Evolutionary conservation across 768 basidiomycete genomes (phyloP).

Genomic region (Kwoniella newhampshirensis): DNA sequence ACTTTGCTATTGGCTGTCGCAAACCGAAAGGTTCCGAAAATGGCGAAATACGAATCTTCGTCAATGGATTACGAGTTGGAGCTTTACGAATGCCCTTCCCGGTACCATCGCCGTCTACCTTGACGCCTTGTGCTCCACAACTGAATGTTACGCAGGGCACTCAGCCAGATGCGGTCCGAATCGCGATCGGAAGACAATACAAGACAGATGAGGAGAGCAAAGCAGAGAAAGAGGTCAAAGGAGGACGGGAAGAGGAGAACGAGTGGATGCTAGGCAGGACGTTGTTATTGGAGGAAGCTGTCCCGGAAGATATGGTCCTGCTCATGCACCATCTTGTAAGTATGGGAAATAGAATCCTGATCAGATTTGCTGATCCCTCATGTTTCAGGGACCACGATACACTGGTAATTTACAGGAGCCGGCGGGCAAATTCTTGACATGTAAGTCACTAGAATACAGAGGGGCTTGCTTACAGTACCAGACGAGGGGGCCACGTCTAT

Average conservation of each 20-base stretch:
- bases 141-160: slow-evolving; percentile 18
- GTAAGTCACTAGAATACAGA: slow-evolving; percentile 27
- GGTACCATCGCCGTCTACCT: slow-evolving; percentile 16
- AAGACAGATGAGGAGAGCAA: background rate
- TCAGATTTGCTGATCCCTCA: background rate
- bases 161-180: slow-evolving; percentile 30
- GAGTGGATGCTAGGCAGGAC: slow-evolving; percentile 48
- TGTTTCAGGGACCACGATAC: slow-evolving; percentile 49
- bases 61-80: slow-evolving; percentile 48
- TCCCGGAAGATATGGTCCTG: slow-evolving; percentile 48
- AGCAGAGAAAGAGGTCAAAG: background rate
- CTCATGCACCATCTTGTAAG: slow-evolving; percentile 50
- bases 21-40: slow-evolving; percentile 34
- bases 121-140: slow-evolving; percentile 15
- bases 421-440: slow-evolving; percentile 50
- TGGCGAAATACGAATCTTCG: slow-evolving; percentile 39
- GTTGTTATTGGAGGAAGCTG: slow-evolving; percentile 42
- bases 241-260: slow-evolving; percentile 41
- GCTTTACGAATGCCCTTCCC: slow-evolving; percentile 42
- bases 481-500: slow-evolving; percentile 51
- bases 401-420: slow-evolving; percentile 50
- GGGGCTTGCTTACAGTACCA: slow-evolving; percentile 9
- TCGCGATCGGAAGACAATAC: slow-evolving; percentile 24
- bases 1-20: slow-evolving; percentile 41
- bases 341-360: background rate